phyloP scores from a whole-genome alignment of 1,284 basidiomycete genomes.

The Phlebopus sp. region DNA sequence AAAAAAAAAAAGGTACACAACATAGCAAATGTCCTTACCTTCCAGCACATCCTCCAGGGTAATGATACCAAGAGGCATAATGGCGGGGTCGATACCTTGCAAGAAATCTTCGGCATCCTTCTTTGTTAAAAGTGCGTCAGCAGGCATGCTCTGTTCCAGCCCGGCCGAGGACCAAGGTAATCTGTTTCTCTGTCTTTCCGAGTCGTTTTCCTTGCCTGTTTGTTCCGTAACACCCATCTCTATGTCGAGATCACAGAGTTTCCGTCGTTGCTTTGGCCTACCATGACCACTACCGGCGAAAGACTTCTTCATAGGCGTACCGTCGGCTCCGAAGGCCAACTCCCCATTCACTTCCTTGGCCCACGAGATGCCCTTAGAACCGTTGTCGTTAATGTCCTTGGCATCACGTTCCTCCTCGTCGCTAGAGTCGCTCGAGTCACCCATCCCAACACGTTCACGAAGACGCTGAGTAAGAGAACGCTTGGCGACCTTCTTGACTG shows the following conservation, averaged over 20 bases:
- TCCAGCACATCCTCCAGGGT: constrained; percentile 92
- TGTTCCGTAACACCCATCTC: constrained; percentile 34
- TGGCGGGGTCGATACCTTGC: constrained; percentile 67
- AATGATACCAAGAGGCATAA: constrained; percentile 87
- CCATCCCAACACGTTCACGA: constrained; percentile 62
- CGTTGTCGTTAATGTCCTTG: constrained; percentile 15
- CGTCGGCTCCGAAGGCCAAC: constrained; percentile 34
- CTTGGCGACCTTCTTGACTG: constrained; percentile 42
- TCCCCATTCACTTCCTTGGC: constrained; percentile 31
- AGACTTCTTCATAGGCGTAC: constrained; percentile 15
- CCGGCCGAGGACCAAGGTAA: constrained; percentile 41
- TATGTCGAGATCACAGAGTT: constrained; percentile 29
- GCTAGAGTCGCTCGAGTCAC: constrained; percentile 50
- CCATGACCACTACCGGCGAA: constrained; percentile 18
- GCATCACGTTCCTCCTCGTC: constrained; percentile 37
- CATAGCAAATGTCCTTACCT: constrained; percentile 42
- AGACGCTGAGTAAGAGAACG: constrained; percentile 69
- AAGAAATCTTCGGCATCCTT: constrained; percentile 74
- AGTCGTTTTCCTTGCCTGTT: constrained; percentile 21
- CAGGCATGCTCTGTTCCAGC: constrained; percentile 80
- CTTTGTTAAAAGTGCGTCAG: constrained; percentile 75
- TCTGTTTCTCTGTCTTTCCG: constrained; percentile 39
- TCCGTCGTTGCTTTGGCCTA: constrained; percentile 20
- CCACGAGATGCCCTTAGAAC: constrained; percentile 30
- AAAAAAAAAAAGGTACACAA: no score